Percentiles rank a stretch among this genome's conserved stretches.
phyloP scores from a whole-genome alignment of 345 rosid genomes.

The Noccaea caerulescens region DNA sequence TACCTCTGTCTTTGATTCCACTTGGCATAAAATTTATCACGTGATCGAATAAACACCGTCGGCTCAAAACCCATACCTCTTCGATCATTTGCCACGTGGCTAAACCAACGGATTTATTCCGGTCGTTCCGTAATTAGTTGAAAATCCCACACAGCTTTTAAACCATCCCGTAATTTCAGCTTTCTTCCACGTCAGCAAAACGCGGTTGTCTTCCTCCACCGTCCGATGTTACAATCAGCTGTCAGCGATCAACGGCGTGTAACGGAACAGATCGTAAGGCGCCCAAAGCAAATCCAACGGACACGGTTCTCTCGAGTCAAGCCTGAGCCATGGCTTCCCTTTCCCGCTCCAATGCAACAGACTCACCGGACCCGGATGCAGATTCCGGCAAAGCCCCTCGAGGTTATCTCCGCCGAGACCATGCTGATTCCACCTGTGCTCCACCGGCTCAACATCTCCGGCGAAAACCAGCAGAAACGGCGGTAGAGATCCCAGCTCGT shows the following conservation, averaged over 20 bases:
- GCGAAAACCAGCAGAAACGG: conserved; percentile 85
- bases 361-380: conserved; percentile 85
- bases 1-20: too few relatives aligned
- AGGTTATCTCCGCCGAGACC: conserved; percentile 91
- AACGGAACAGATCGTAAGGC: conserved; percentile 72
- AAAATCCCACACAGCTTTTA: neutral
- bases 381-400: conserved; percentile 65
- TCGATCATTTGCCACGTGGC: conserved; percentile 27
- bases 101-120: neutral
- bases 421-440: conserved; percentile 92
- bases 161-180: neutral
- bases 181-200: conserved; percentile 23
- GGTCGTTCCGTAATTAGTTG: neutral
- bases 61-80: neutral
- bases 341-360: conserved; percentile 93
- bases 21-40: too few relatives aligned
- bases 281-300: conserved; percentile 66
- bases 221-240: conserved; percentile 45
- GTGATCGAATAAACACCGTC: conserved; percentile 6
- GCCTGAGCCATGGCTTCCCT: conserved; percentile 87
- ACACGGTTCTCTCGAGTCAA: conserved; percentile 65
- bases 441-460: conserved; percentile 76
- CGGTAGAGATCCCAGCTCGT: conserved; percentile 83
- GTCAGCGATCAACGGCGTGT: conserved; percentile 59
- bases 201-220: conserved; percentile 22